Percentiles rank a stretch among this genome's conserved stretches.
Conservation (phyloP, 2,329 filamentous ascomycete species). For the Talaromyces sp. region DNA sequence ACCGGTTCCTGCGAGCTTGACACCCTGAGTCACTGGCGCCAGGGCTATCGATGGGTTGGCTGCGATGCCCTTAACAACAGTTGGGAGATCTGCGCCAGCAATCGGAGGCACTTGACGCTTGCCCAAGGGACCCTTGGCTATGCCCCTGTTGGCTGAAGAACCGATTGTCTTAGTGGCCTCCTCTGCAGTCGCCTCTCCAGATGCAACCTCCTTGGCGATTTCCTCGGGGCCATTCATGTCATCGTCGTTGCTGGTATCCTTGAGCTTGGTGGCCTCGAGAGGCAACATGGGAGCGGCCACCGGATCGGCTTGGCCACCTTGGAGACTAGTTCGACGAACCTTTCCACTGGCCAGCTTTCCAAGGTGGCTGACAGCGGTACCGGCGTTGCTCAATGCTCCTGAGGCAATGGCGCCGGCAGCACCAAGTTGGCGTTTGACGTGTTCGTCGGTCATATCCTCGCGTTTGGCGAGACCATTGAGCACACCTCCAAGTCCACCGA, state of each 20-base stretch:
- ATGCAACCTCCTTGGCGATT: not conserved
- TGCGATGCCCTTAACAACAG: constrained; percentile 1
- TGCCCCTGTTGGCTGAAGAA: not conserved
- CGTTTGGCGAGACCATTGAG: not conserved
- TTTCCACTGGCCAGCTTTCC: constrained; percentile 2
- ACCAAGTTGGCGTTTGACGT: not conserved
- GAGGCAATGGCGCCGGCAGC: not conserved
- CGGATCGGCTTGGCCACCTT: not conserved
- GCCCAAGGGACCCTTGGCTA: not conserved
- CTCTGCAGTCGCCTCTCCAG: not conserved
- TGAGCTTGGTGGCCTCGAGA: not conserved
- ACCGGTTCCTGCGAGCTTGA: not conserved
- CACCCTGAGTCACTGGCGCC: constrained; percentile 1
- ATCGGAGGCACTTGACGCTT: constrained; percentile 10
- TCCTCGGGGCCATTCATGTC: not conserved
- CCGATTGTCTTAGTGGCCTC: not conserved
- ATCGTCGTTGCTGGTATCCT: not conserved
- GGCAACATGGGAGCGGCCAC: not conserved
- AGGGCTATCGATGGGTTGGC: not conserved
- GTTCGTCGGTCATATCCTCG: not conserved
- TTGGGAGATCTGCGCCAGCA: constrained; percentile 3
- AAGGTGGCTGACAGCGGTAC: not conserved
- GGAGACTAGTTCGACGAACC: not conserved
- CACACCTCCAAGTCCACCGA: not conserved
- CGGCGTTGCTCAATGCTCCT: constrained; percentile 3